Evolutionary conservation across 805 yeast genomes (phyloP).

Genomic region (Candida pseudofarinosa): DNA sequence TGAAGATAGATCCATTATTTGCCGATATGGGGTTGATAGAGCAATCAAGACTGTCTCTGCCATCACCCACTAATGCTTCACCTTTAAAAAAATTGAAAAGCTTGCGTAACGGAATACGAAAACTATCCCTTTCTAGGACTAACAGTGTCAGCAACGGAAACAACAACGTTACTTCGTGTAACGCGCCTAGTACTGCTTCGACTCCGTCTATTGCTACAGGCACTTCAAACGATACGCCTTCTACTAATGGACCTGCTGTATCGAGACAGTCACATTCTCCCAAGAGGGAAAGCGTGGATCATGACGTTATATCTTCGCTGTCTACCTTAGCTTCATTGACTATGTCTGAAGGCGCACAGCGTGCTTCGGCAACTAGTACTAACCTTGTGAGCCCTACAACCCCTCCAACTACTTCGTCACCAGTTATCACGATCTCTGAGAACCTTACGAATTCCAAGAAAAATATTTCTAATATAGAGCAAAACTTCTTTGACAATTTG

Average conservation of each 20-base stretch:
- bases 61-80: conserved; percentile 21
- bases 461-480: conserved; percentile 28
- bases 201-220: background rate
- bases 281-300: conserved; percentile 5
- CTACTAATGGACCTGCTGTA: background rate
- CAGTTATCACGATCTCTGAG: conserved; percentile 37
- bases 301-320: background rate
- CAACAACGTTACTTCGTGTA: background rate
- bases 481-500: conserved; percentile 29
- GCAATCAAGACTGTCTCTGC: background rate
- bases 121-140: conserved; percentile 10
- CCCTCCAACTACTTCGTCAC: conserved; percentile 35
- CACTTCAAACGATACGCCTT: background rate
- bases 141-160: background rate
- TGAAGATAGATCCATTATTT: conserved; percentile 7
- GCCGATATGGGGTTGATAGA: conserved; percentile 2
- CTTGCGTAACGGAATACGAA: conserved; percentile 34
- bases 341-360: conserved; percentile 8
- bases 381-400: conserved; percentile 18
- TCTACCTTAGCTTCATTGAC: conserved; percentile 1
- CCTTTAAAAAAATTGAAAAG: conserved; percentile 36
- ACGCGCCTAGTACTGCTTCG: background rate
- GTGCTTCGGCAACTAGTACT: conserved; percentile 36
- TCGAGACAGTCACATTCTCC: conserved; percentile 2
- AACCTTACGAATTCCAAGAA: conserved; percentile 26